A percentile compares a stretch with the other conserved stretches of the same genome.
phyloP scores from a whole-genome alignment of 2,329 filamentous ascomycete genomes.

The Sordariomycetes sp. region DNA sequence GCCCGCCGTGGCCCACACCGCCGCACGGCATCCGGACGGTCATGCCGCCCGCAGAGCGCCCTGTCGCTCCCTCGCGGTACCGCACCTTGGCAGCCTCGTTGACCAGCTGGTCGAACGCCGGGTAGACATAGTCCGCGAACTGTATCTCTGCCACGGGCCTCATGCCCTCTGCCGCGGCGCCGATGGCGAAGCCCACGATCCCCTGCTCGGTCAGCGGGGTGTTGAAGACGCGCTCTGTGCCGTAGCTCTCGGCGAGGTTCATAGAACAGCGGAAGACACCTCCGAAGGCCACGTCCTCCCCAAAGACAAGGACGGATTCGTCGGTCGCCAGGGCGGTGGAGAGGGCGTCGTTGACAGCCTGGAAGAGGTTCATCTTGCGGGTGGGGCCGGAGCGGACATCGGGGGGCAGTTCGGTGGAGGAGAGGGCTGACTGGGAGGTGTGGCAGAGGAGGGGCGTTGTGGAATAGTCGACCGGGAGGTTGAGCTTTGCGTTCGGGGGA shows the following conservation, averaged over 20 bases:
- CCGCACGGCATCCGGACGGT: slow-evolving; percentile 87
- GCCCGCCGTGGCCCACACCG: slow-evolving; percentile 76
- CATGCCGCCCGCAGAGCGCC: slow-evolving; percentile 59
- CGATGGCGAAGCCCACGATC: slow-evolving; percentile 87
- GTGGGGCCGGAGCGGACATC: slow-evolving; percentile 58
- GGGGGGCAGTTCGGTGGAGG: slow-evolving; percentile 59
- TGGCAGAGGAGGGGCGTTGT: slow-evolving; percentile 75
- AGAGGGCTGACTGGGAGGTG: slow-evolving; percentile 59
- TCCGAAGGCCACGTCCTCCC: slow-evolving; percentile 94
- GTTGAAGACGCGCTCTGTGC: slow-evolving; percentile 86
- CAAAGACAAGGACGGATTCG: slow-evolving; percentile 81
- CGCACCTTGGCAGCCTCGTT: slow-evolving; percentile 87
- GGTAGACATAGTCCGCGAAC: slow-evolving; percentile 90
- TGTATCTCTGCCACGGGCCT: slow-evolving; percentile 89
- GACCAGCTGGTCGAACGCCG: slow-evolving; percentile 87
- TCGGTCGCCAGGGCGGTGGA: slow-evolving; percentile 73
- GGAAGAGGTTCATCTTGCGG: slow-evolving; percentile 86
- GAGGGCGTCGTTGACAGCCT: slow-evolving; percentile 85
- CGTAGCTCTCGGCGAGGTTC: slow-evolving; percentile 80
- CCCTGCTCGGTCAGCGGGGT: slow-evolving; percentile 91
- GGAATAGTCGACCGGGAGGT: slow-evolving; percentile 79
- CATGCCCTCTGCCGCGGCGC: slow-evolving; percentile 83
- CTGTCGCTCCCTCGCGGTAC: slow-evolving; percentile 56
- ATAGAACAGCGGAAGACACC: slow-evolving; percentile 93
- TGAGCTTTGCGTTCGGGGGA: slow-evolving; percentile 56